Percentiles rank a stretch among this genome's conserved stretches.
Conservation (phyloP, 192 early-diverging fungal species). For the Coemansia sp. region DNA sequence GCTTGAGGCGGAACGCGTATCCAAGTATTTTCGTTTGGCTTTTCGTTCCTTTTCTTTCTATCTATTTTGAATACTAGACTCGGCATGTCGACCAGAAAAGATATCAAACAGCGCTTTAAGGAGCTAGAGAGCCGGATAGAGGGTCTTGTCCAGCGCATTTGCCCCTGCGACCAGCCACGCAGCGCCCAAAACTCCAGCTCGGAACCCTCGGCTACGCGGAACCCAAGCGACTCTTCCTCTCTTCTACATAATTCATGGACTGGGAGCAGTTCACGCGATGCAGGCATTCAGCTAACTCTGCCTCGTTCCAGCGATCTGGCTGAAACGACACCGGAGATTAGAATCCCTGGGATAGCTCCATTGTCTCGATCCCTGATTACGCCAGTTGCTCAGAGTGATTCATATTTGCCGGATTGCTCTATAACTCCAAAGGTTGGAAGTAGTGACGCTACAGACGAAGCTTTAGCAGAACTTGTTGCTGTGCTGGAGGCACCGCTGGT, state of each 20-base stretch:
- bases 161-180: background rate
- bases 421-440: background rate
- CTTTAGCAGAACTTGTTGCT: constrained; percentile 2
- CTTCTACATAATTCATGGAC: no score
- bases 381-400: background rate
- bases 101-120: background rate
- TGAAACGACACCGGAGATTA: background rate
- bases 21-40: no score
- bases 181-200: background rate
- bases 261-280: no score
- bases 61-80: no score
- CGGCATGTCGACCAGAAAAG: constrained; percentile 5
- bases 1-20: no score
- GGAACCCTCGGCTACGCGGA: background rate
- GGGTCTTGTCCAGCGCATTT: background rate
- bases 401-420: background rate
- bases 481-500: constrained; percentile 21
- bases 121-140: constrained; percentile 2
- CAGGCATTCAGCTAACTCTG: background rate
- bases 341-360: background rate
- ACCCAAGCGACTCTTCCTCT: background rate
- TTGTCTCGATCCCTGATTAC: background rate
- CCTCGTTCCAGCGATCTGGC: background rate
- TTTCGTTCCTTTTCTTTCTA: no score
- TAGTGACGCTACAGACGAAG: background rate